Evolutionary conservation across 139 green algal species (phyloP), one percentile per base, ranked within the genome.

Genomic region (Chlorella sp.): DNA sequence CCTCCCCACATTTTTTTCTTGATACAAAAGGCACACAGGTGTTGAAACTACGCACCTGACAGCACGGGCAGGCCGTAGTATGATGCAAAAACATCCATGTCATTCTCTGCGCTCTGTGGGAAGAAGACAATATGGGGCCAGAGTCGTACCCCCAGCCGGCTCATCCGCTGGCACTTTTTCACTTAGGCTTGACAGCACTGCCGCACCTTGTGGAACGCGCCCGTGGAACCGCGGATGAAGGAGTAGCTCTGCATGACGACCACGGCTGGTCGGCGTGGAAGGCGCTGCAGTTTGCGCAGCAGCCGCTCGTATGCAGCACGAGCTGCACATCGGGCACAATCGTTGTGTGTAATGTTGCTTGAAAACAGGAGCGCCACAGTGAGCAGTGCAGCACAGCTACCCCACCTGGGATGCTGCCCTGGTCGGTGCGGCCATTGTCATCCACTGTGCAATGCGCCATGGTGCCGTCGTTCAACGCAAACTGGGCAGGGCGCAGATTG

Each of bases 11-110:
- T n/a, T n/a, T n/a, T n/a, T n/a, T n/a, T n/a, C n/a, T n/a, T n/a
- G n/a, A n/a, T n/a, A n/a, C n/a, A n/a, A n/a, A n/a, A n/a, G n/a
- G n/a, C n/a, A n/a, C n/a, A n/a, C n/a, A n/a, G n/a, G n/a, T n/a
- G n/a, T n/a, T n/a, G n/a, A n/a, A n/a, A n/a, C n/a, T n/a, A n/a
- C n/a, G n/a, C n/a, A n/a, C n/a, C n/a, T 25, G 60, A 71, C 58
- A 78, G 60, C 21, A 50, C 53, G 61, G 72, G 72, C 72, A 78
- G 72, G 45, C 72, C 72, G 46, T 78, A 78, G 35, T 78, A 78
- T 35, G 72, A 45, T 8, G 72, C 59, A 25, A 71, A 69, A 42
- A 78, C 55, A 46, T 61, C 25, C 58, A 68, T 68, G 45, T 78
- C 72, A n/a, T 78, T 78, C 61, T 78, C 72, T 1, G 61, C 59